A percentile compares a stretch with the other conserved stretches of the same genome.
Conservation (phyloP, 176 grass and related monocot species). For the Aegilops bicornis region DNA sequence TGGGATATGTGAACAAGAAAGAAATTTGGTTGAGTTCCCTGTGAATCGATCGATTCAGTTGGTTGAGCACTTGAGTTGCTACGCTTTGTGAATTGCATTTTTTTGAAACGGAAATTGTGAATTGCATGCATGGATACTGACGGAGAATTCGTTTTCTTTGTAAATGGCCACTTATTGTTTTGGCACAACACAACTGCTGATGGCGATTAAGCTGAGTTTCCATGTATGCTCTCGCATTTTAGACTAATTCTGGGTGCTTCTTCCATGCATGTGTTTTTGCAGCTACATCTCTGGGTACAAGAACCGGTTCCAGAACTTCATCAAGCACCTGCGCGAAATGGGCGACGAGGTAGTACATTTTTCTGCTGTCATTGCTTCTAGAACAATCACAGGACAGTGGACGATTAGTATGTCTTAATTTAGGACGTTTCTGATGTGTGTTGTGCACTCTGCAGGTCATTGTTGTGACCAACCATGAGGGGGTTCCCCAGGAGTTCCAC, state of each 20-base stretch:
- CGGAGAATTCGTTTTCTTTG: too few relatives aligned
- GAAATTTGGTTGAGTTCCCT: too few relatives aligned
- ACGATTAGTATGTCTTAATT: background rate
- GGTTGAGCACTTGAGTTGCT: too few relatives aligned
- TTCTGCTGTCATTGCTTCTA: background rate
- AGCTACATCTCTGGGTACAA: conserved; percentile 74
- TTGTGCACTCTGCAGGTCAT: conserved; percentile 55
- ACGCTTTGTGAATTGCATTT: too few relatives aligned
- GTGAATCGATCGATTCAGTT: too few relatives aligned
- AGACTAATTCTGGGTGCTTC: background rate
- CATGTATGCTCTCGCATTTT: conserved; percentile 1
- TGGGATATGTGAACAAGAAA: too few relatives aligned
- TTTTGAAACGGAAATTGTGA: too few relatives aligned
- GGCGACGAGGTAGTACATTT: conserved; percentile 42
- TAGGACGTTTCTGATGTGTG: background rate
- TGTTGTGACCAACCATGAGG: conserved; percentile 90
- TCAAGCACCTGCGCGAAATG: conserved; percentile 70
- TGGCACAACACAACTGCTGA: background rate
- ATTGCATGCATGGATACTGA: too few relatives aligned
- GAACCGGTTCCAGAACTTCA: conserved; percentile 76
- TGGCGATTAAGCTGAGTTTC: background rate
- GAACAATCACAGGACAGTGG: background rate
- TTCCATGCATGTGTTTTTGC: background rate
- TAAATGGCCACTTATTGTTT: background rate
- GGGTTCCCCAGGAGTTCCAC: conserved; percentile 82